Conservation (phyloP, 2,329 filamentous ascomycete genomes). For the Coniochaeta sp. region DNA sequence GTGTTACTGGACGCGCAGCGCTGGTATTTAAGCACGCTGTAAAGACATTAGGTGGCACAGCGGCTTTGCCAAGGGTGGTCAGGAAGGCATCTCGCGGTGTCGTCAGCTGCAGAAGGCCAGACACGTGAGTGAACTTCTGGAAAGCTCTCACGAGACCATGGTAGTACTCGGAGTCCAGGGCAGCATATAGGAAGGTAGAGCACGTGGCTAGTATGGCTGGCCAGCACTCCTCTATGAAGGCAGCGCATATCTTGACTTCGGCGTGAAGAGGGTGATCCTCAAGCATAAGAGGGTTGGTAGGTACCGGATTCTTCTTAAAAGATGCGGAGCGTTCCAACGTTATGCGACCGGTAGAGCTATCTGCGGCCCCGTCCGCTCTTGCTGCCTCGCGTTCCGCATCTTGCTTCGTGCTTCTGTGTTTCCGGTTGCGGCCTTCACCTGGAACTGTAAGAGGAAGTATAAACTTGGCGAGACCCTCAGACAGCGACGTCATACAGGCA, state of each 20-base stretch:
- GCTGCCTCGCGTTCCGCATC: slow-evolving; percentile 33
- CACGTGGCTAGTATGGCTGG: slow-evolving; percentile 90
- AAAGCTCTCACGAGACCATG: slow-evolving; percentile 87
- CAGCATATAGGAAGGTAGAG: slow-evolving; percentile 89
- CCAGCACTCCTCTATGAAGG: slow-evolving; percentile 88
- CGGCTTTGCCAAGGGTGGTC: slow-evolving; percentile 87
- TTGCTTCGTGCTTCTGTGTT: slow-evolving; percentile 35
- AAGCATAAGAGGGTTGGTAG: slow-evolving; percentile 74
- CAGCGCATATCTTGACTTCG: slow-evolving; percentile 70
- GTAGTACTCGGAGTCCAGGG: slow-evolving; percentile 89
- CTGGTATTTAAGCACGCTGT: slow-evolving; percentile 51
- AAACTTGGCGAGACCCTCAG: slow-evolving; percentile 88
- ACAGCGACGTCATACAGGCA: slow-evolving; percentile 82
- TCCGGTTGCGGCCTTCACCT: slow-evolving; percentile 52
- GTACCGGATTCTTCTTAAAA: slow-evolving; percentile 68
- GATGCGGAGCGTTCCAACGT: slow-evolving; percentile 55
- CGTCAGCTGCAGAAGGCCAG: slow-evolving; percentile 73
- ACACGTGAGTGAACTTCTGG: slow-evolving; percentile 91
- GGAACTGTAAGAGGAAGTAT: slow-evolving; percentile 86
- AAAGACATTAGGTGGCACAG: slow-evolving; percentile 75
- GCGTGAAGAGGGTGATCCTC: slow-evolving; percentile 63
- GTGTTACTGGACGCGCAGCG: slow-evolving; percentile 33
- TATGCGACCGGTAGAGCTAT: slow-evolving; percentile 22
- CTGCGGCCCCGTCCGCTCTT: slow-evolving; percentile 23
- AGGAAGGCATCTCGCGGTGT: slow-evolving; percentile 92